Evolutionary conservation across 2,329 filamentous ascomycete genomes (phyloP).

Genomic region (Trichophyton simii): DNA sequence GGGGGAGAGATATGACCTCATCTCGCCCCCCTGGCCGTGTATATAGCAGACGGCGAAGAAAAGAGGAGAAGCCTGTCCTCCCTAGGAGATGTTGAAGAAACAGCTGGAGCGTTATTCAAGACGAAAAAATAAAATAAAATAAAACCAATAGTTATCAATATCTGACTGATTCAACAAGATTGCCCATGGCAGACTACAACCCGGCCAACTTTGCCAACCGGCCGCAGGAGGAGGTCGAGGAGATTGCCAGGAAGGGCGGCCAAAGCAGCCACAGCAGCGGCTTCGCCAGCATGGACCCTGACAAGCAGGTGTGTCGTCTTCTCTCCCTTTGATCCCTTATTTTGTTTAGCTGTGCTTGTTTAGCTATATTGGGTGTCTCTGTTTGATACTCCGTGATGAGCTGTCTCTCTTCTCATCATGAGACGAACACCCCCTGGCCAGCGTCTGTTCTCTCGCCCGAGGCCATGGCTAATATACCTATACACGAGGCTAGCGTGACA

Average conservation of each 20-base stretch:
- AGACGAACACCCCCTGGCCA: neutral
- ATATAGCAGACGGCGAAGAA: neutral
- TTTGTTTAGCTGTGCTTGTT: too few relatives aligned
- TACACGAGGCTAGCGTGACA: slow-evolving; percentile 32
- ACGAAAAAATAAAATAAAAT: too few relatives aligned
- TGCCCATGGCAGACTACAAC: slow-evolving; percentile 23
- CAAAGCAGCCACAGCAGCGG: slow-evolving; percentile 22
- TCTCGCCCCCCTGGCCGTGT: neutral
- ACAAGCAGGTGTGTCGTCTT: slow-evolving; percentile 20
- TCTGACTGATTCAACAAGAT: too few relatives aligned
- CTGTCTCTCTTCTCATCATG: neutral
- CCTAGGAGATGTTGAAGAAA: too few relatives aligned
- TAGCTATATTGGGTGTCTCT: too few relatives aligned
- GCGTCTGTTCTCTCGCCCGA: neutral
- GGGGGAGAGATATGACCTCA: neutral
- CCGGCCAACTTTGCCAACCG: slow-evolving; percentile 32
- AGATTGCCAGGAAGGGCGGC: slow-evolving; percentile 28
- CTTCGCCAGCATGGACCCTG: slow-evolving; percentile 21
- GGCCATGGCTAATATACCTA: neutral
- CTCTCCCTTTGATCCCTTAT: neutral
- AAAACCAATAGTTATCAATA: neutral
- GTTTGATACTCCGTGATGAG: too few relatives aligned
- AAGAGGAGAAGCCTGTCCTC: too few relatives aligned
- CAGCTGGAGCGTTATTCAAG: neutral
- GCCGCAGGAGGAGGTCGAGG: slow-evolving; percentile 34